Percentiles rank a stretch among this genome's conserved stretches.
Conservation (phyloP, 306 rosid genomes). For the Notholithocarpus densiflorus region DNA sequence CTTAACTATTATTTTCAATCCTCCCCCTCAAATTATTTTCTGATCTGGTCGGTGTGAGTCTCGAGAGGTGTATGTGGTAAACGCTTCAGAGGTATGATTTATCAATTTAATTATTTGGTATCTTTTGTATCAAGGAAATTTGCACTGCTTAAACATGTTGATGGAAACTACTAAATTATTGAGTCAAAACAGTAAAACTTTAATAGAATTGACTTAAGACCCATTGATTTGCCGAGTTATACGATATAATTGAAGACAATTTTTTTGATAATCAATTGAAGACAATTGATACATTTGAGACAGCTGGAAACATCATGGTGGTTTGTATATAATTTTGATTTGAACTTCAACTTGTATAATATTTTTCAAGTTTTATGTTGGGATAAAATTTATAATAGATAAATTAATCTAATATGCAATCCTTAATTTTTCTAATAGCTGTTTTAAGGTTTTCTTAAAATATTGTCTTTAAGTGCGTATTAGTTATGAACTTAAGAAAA, state of each 20-base stretch:
- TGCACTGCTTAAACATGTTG: not conserved
- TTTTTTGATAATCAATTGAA: no score
- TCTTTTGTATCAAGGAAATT: not conserved
- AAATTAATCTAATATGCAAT: not conserved
- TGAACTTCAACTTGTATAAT: not conserved
- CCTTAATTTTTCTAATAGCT: not conserved
- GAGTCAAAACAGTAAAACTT: not conserved
- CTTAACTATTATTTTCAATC: no score
- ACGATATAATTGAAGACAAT: not conserved
- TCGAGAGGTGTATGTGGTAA: constrained; percentile 64
- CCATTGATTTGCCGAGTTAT: not conserved
- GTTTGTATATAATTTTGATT: not conserved
- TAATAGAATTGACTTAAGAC: not conserved
- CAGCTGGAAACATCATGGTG: not conserved
- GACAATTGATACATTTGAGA: not conserved
- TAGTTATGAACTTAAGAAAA: not conserved
- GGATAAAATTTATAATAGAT: not conserved
- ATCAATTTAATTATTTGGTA: not conserved
- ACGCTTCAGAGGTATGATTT: constrained; percentile 62
- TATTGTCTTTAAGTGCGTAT: not conserved
- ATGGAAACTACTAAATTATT: not conserved
- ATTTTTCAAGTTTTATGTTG: not conserved
- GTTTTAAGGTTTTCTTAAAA: not conserved
- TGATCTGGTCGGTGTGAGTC: constrained; percentile 41
- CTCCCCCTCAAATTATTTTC: no score